These are phyloP conservation scores for Noccaea bulbosa DNA, from an alignment of 345 rosid species.

Conservation along the genomic window DNA sequence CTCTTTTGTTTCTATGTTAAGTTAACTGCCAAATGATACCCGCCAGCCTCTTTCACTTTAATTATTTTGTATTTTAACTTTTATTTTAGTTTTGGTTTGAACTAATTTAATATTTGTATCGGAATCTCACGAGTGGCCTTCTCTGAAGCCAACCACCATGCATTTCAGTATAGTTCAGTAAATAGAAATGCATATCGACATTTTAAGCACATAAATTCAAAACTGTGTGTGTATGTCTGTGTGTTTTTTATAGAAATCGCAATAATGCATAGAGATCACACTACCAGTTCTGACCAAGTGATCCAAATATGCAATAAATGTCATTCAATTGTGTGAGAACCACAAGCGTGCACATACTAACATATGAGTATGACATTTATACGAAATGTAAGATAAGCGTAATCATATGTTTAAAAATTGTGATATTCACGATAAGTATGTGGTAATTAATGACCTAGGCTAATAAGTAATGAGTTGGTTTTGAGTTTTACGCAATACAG, in stretches of 20 bases:
- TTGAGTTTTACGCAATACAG: constrained; percentile 29
- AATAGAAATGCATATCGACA: constrained; percentile 24
- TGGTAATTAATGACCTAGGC: constrained; percentile 10
- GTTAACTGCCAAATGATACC: constrained; percentile 37
- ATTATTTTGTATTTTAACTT: neutral
- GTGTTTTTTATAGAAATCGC: constrained; percentile 20
- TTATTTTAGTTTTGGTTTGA: constrained; percentile 15
- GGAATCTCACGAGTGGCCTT: constrained; percentile 34
- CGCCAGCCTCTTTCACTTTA: constrained; percentile 10
- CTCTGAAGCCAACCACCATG: constrained; percentile 42
- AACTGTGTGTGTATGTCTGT: constrained; percentile 23
- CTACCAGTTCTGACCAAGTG: constrained; percentile 32
- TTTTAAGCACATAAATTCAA: constrained; percentile 26
- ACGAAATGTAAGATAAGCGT: neutral
- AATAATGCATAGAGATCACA: constrained; percentile 22
- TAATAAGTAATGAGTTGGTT: constrained; percentile 25
- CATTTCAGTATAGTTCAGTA: constrained; percentile 7
- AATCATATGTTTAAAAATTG: constrained; percentile 2
- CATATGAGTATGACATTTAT: neutral
- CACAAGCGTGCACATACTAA: neutral
- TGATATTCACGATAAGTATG: constrained; percentile 14
- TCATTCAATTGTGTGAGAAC: neutral
- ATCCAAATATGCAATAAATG: constrained; percentile 27
- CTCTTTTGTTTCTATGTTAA: constrained; percentile 23
- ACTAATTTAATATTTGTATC: constrained; percentile 32